Conservation (phyloP, 1,284 basidiomycete species). For the Trichosporon asahii region DNA sequence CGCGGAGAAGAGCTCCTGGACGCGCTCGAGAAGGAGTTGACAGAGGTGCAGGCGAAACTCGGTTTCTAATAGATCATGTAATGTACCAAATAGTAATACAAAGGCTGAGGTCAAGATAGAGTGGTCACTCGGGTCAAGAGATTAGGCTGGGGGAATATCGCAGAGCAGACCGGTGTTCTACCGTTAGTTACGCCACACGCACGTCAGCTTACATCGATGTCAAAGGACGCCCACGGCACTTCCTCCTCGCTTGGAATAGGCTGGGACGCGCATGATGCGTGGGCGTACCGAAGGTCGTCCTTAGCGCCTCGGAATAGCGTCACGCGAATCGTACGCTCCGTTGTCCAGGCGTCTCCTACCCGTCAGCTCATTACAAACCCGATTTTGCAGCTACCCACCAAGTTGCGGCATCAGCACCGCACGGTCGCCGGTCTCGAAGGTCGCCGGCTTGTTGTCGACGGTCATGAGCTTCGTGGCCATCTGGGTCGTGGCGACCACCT, state of each 20-base stretch:
- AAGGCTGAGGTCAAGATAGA: not conserved
- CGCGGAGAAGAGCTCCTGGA: not conserved
- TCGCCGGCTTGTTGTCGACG: constrained; percentile 45
- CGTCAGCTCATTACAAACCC: constrained; percentile 10
- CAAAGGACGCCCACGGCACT: constrained; percentile 40
- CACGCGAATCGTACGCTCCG: constrained; percentile 41
- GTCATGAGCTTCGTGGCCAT: constrained; percentile 50
- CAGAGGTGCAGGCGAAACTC: not conserved
- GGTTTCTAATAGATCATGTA: not conserved
- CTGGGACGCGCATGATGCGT: constrained; percentile 30
- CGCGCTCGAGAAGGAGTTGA: not conserved
- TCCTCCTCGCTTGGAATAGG: constrained; percentile 12
- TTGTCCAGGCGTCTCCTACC: constrained; percentile 47
- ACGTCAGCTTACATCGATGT: constrained; percentile 40
- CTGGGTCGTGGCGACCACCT: constrained; percentile 48
- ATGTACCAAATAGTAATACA: not conserved
- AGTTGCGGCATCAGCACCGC: constrained; percentile 52
- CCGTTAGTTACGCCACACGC: not conserved
- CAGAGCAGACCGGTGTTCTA: not conserved
- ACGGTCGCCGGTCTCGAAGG: constrained; percentile 48
- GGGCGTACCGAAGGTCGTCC: constrained; percentile 44
- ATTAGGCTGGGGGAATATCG: not conserved
- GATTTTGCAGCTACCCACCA: constrained; percentile 31
- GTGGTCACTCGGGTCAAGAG: not conserved
- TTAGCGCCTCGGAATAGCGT: constrained; percentile 43